Base-by-base conservation (phyloP, 2,329 filamentous ascomycete genomes). In the Ilyonectria mors-panacis region DNA sequence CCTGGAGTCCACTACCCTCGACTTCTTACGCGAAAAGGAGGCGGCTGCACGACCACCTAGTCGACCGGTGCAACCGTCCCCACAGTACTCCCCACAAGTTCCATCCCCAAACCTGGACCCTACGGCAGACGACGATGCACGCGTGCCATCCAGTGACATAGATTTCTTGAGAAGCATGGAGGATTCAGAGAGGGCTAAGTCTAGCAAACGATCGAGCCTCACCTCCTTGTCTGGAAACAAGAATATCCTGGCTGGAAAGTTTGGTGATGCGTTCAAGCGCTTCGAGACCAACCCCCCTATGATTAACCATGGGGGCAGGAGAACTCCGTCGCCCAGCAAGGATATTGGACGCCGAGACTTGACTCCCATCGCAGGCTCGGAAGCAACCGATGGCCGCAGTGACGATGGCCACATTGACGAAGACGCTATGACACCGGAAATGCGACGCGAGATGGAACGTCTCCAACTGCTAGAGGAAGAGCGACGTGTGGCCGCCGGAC, bases 261-360 rank as follows among this genome's bases (percentile, higher is more conserved):
- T 98, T 78, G 94, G 95, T 1, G 95, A 98, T 75, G 95, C 95
- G 3, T 98, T 98, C 82, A 94, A 95, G 76, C 89, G 93, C 6
- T 98, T 98, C 73, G 96, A 99, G 79, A 86, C 84, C 26, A 87
- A 85, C 66, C 80, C 66, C 76, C 75, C 70, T 50, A 67, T 72
- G 73, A 64, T 77, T 55, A 23, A 69, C 72, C 12, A 75, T 74
- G 17, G 78, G 73, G 58, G 56, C n/a, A 76, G 73, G 7, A 81
- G 85, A 39, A 84, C 84, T 15, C 83, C 85, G 1, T 88, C 86
- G 6, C 86, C 85, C 4, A 79, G 84, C 28, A 86, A 85, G 73
- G 84, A 85, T 59, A 74, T 80, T 30, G 86, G 81, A 70, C 85
- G 77, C 67, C 85, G 79, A 80, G 86, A 81, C 73, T 81, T 92